A percentile compares a stretch with the other conserved stretches of the same genome.
Conservation (phyloP, 768 basidiomycete genomes). For the Boletus sp. region DNA sequence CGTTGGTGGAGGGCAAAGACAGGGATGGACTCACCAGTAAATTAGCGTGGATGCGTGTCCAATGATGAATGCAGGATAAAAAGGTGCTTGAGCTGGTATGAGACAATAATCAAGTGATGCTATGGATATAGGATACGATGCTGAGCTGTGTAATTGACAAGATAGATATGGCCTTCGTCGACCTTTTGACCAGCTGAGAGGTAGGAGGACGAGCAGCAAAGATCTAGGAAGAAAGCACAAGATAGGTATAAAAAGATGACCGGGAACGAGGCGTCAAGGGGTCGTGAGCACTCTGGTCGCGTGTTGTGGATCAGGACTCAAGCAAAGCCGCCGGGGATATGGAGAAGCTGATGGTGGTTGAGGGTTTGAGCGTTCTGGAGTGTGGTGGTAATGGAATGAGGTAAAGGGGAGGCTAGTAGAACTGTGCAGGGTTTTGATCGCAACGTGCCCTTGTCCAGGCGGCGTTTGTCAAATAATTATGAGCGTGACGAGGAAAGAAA, state of each 20-base stretch:
- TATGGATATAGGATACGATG: slow-evolving; percentile 42
- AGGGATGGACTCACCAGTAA: slow-evolving; percentile 42
- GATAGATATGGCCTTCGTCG: slow-evolving; percentile 38
- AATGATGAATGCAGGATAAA: slow-evolving; percentile 49
- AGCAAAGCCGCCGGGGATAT: slow-evolving; percentile 26
- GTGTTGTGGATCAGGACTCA: slow-evolving; percentile 37
- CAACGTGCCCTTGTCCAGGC: slow-evolving; percentile 71
- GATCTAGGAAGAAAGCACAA: slow-evolving; percentile 39
- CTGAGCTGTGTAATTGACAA: slow-evolving; percentile 38
- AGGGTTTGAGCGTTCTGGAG: slow-evolving; percentile 35
- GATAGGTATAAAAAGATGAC: slow-evolving; percentile 57
- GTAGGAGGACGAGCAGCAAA: slow-evolving; percentile 37
- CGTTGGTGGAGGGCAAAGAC: slow-evolving; percentile 7
- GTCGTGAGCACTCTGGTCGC: slow-evolving; percentile 54
- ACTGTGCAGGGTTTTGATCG: slow-evolving; percentile 64
- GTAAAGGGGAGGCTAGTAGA: slow-evolving; percentile 55
- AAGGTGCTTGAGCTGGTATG: slow-evolving; percentile 43
- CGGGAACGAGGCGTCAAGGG: slow-evolving; percentile 44
- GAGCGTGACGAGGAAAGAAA: slow-evolving; percentile 18
- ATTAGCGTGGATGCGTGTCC: slow-evolving; percentile 41
- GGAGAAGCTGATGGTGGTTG: slow-evolving; percentile 35
- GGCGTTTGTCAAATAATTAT: slow-evolving; percentile 48
- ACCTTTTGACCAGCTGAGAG: slow-evolving; percentile 37
- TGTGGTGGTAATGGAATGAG: slow-evolving; percentile 47
- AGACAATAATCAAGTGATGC: slow-evolving; percentile 48